Evolutionary conservation across 140 eudicot species (phyloP).

Genomic region (Erigeron philadelphicus): DNA sequence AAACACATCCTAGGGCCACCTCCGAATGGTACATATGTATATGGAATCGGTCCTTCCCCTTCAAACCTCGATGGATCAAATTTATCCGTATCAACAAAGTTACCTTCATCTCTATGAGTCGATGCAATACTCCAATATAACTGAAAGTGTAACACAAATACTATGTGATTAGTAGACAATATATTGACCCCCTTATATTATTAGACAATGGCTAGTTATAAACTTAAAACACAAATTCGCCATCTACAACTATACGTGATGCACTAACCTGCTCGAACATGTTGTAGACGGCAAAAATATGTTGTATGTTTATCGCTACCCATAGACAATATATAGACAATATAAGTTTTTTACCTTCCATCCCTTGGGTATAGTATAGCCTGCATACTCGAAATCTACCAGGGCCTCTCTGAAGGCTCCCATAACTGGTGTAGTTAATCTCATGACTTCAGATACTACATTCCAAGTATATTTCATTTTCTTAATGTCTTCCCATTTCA

Average conservation of each 20-base stretch:
- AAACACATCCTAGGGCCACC: constrained; percentile 65
- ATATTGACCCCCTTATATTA: too few species aligned
- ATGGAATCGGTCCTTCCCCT: constrained; percentile 43
- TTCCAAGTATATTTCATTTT: constrained; percentile 69
- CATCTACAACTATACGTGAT: too few species aligned
- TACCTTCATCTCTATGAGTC: constrained; percentile 31
- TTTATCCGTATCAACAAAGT: constrained; percentile 10
- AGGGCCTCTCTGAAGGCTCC: constrained; percentile 52
- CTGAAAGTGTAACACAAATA: constrained; percentile 8
- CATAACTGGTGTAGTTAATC: constrained; percentile 35
- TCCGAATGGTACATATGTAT: constrained; percentile 44
- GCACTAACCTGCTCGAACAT: too few species aligned
- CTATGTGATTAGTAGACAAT: too few species aligned
- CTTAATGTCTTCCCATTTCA: constrained; percentile 61
- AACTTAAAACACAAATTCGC: too few species aligned
- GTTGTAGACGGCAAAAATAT: too few species aligned
- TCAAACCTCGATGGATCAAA: constrained; percentile 56
- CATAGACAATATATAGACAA: too few species aligned
- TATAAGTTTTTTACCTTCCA: constrained; percentile 44
- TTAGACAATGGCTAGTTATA: too few species aligned
- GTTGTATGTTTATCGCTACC: neutral
- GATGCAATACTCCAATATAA: constrained; percentile 30
- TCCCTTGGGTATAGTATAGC: constrained; percentile 60
- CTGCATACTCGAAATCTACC: constrained; percentile 47
- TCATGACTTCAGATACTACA: constrained; percentile 45